Evolutionary conservation across 768 basidiomycete genomes (phyloP).

Genomic region (Pleurotus citrinopileatus): DNA sequence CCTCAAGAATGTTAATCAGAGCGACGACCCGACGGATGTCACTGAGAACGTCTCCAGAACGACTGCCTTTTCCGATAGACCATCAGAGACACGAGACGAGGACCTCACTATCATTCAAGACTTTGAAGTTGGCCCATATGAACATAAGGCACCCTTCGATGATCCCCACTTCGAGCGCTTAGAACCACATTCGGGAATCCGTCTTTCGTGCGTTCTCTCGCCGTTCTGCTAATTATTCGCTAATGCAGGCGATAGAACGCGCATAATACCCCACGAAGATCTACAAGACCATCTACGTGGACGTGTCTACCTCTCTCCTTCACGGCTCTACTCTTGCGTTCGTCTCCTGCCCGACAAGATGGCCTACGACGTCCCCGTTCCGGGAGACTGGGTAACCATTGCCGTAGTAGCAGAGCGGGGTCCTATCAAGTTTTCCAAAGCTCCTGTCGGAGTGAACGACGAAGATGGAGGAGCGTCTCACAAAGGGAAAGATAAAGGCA

Average conservation of each 20-base stretch:
- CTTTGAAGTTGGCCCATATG: slow-evolving; percentile 72
- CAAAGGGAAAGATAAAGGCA: slow-evolving; percentile 32
- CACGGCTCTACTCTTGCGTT: slow-evolving; percentile 82
- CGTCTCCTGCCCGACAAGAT: slow-evolving; percentile 75
- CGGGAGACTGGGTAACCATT: slow-evolving; percentile 93
- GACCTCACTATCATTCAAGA: slow-evolving; percentile 71
- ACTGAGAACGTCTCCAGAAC: slow-evolving; percentile 12
- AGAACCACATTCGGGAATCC: slow-evolving; percentile 91
- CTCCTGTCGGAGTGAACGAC: slow-evolving; percentile 54
- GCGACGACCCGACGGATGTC: slow-evolving; percentile 2
- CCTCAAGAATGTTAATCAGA: slow-evolving; percentile 36
- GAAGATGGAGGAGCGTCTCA: slow-evolving; percentile 37
- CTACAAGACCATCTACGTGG: slow-evolving; percentile 78
- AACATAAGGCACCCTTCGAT: slow-evolving; percentile 66
- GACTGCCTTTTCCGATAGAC: slow-evolving; percentile 33
- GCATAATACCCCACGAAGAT: slow-evolving; percentile 69
- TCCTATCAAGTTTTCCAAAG: slow-evolving; percentile 67
- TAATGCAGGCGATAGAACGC: slow-evolving; percentile 50
- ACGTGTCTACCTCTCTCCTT: slow-evolving; percentile 87
- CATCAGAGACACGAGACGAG: slow-evolving; percentile 50
- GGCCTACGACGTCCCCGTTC: slow-evolving; percentile 88
- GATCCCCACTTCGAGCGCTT: slow-evolving; percentile 76
- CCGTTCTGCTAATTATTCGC: background rate
- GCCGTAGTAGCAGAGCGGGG: slow-evolving; percentile 93
- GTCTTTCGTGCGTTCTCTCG: slow-evolving; percentile 62